Base-by-base conservation (phyloP, 306 rosid genomes). In the Cicer chorassanicum region DNA sequence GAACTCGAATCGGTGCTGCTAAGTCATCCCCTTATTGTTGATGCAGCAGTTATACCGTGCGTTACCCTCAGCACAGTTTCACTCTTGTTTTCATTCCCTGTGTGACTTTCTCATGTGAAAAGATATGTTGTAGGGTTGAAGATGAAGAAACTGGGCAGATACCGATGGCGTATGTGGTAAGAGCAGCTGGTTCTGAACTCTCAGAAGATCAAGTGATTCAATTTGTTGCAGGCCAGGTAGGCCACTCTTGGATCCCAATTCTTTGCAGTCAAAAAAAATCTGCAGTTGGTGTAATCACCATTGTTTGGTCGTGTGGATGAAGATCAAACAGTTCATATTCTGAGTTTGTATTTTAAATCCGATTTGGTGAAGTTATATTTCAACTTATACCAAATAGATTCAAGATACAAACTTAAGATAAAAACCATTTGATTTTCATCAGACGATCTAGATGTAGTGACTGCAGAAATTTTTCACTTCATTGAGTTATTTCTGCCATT, bases 1-100 rank as follows among this genome's bases (percentile, higher is more conserved):
- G 98, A 93, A 73, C 80, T 93, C 73, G 97, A 93, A 76, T 89
- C 98, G 15, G 36, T 93, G 62, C 89, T 93, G 70, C 69, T 93
- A 70, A 85, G 93, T 56, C 98, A 93, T 75, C 83, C 97, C 4
- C 74, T 78, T 18, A 88, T 93, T 88, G 73, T 89, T 34, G 98
- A 93, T 81, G 88, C 96, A 42, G 98, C 97, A 1, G 94, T 93
- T 82, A 86, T 89, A 51, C 98, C 98, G 94, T 93, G 75, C 0
- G 91, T 81, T 55, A 8, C 12, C 67, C 67, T 69, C 36, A 6
- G 14, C 77, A 8, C 7, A 51, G 62, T 44, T 13, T 42, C 72
- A 12, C 49, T 63, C 50, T 71, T 38, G 45, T 41, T 74, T 53
- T 72, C 67, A 55, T 75, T 64, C 21, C 70, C n/a, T 72, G 15